phyloP scores from a whole-genome alignment of 345 rosid species.

The Raphanus sativus region DNA sequence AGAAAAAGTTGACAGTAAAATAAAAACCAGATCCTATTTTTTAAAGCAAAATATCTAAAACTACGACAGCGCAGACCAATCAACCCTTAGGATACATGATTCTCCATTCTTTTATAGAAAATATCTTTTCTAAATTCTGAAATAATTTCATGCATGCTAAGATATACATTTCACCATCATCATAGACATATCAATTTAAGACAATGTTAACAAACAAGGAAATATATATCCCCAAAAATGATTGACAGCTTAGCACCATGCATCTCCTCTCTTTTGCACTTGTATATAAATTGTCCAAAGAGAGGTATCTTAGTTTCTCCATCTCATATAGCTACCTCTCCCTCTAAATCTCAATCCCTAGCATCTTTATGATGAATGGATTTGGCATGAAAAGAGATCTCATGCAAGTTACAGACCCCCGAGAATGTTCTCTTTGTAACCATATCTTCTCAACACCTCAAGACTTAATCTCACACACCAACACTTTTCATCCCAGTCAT shows the following conservation, averaged over 20 bases:
- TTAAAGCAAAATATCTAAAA: too few species aligned
- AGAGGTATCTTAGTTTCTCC: not conserved
- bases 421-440: not conserved
- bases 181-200: not conserved
- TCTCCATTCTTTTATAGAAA: too few species aligned
- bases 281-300: too few species aligned
- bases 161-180: too few species aligned
- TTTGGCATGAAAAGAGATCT: not conserved
- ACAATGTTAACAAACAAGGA: not conserved
- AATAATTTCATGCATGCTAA: not conserved
- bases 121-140: not conserved
- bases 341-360: too few species aligned
- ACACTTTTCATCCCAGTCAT: not conserved
- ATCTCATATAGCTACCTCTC: too few species aligned
- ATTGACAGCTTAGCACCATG: not conserved
- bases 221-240: not conserved
- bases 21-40: too few species aligned
- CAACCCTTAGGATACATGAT: too few species aligned
- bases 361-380: not conserved
- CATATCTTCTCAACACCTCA: not conserved
- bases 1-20: too few species aligned
- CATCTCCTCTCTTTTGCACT: not conserved
- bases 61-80: too few species aligned
- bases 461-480: not conserved
- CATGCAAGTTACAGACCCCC: not conserved